phyloP scores from a whole-genome alignment of 805 yeast species.

The Candida ponderosae region DNA sequence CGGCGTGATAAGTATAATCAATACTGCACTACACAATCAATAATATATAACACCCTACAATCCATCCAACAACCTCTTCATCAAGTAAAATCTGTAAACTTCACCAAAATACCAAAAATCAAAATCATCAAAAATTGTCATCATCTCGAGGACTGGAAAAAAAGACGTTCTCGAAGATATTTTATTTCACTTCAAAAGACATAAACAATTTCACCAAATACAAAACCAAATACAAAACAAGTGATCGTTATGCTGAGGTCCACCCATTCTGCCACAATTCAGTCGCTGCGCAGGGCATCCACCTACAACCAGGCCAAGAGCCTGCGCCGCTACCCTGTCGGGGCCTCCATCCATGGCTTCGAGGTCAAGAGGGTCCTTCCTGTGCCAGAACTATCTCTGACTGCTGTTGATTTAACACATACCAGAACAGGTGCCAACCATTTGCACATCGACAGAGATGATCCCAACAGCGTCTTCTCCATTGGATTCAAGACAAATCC shows the following conservation, averaged over 20 bases:
- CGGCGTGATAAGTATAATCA: no score
- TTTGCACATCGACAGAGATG: constrained; percentile 78
- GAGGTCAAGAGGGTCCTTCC: constrained; percentile 53
- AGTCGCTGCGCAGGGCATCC: constrained; percentile 11
- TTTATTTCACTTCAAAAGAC: no score
- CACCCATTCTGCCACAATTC: neutral
- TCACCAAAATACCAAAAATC: no score
- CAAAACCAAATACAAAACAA: neutral
- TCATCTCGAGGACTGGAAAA: no score
- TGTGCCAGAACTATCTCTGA: constrained; percentile 75
- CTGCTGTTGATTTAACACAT: constrained; percentile 72
- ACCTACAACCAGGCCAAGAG: constrained; percentile 24
- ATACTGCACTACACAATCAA: no score
- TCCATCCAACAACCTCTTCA: no score
- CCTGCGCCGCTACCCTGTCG: constrained; percentile 54
- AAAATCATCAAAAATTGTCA: no score
- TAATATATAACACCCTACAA: no score
- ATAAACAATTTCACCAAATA: no score
- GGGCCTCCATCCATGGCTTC: constrained; percentile 59
- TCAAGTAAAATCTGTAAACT: no score
- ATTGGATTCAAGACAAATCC: constrained; percentile 91
- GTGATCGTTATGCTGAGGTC: neutral
- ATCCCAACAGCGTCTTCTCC: constrained; percentile 80
- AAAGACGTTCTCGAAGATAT: no score
- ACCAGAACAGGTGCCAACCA: constrained; percentile 67